Conservation (phyloP, 345 rosid genomes). For the Eucalyptus rudis region DNA sequence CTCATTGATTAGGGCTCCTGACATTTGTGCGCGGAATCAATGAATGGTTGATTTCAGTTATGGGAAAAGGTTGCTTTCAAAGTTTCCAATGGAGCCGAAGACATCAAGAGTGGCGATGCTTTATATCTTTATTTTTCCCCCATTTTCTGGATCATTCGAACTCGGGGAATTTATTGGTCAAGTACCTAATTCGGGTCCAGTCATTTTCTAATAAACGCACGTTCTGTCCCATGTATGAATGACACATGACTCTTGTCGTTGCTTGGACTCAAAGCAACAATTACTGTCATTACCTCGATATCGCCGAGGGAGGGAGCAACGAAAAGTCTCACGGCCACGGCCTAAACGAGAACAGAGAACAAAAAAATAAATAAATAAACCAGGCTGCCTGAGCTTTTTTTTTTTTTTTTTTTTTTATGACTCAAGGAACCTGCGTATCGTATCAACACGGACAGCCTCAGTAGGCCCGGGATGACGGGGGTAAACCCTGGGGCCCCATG, state of each 20-base stretch:
- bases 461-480: too few relatives aligned
- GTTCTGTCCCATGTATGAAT: constrained; percentile 1
- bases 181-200: not conserved
- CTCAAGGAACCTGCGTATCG: too few relatives aligned
- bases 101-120: not conserved
- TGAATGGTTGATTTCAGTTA: not conserved
- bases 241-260: constrained; percentile 1
- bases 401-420: too few relatives aligned
- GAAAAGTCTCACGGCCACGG: not conserved
- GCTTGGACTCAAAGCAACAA: constrained; percentile 38
- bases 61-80: not conserved
- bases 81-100: not conserved
- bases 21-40: not conserved
- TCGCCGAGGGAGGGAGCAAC: not conserved
- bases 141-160: not conserved
- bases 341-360: not conserved
- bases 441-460: too few relatives aligned
- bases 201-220: constrained; percentile 24
- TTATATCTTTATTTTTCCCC: not conserved
- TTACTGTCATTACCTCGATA: not conserved
- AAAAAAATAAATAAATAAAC: not conserved
- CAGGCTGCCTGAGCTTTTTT: not conserved
- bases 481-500: too few relatives aligned
- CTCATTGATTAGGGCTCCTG: not conserved
- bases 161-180: not conserved